Base-by-base conservation (phyloP, 2,329 filamentous ascomycete genomes). In the Nemania sp. region DNA sequence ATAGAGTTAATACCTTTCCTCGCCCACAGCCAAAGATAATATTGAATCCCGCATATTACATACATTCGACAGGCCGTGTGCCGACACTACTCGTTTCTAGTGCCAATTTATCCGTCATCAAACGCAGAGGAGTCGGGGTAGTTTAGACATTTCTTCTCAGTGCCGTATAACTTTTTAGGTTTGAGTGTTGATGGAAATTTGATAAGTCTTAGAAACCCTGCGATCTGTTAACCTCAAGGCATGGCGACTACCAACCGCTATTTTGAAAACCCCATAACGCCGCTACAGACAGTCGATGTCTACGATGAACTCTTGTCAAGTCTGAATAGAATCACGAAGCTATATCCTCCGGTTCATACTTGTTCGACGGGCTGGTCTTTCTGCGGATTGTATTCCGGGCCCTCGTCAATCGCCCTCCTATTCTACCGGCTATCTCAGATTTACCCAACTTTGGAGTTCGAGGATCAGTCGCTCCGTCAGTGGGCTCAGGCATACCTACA, bases 381-480 rank as follows among this genome's bases (percentile, higher is more conserved):
- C 13, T 79, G 81, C n/a, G 87, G 87, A 0, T 74, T 89, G 13
- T 86, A 84, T 72, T 79, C 77, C 1, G 87, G 87, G 0, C 86
- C 86, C 18, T 88, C 86, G 1, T 85, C 85, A 15, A 78, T 88
- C n/a, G 84, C 86, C 4, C 86, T 87, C 68, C 79, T 89, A 10
- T 87, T 89, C 75, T 82, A 86, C 24, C 79, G 80, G 8, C 78
- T 88, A 2, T 85, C 83, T 5, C 75, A 76, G 2, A 68, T 76
- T 2, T 80, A 84, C 26, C 84, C 86, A 0, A 74, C 82, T 43
- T 69, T 87, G 1, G 70, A 76, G 10, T 77, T 88, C 64, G 76
- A 78, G 35, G 80, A 80, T 1, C 81, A 84, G 65, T 75, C 77
- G 0, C 76, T 84, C 2, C 64, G 76, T 1, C 79, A 83, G 61